Evolutionary conservation across 2,329 filamentous ascomycete genomes (phyloP).

Genomic region (Talaromyces pinophilus): DNA sequence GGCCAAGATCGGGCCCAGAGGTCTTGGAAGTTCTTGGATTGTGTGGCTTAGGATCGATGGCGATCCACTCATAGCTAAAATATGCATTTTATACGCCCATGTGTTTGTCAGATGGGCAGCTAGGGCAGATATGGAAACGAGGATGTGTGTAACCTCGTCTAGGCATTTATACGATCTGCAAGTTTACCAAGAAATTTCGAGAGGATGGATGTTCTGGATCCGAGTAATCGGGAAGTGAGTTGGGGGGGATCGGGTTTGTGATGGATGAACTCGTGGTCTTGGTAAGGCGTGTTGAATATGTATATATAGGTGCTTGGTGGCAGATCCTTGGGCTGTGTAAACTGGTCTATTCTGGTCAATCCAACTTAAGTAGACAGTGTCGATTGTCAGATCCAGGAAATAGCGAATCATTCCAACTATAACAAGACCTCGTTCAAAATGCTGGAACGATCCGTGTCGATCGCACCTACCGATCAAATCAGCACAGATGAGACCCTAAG

Average conservation of each 20-base stretch:
- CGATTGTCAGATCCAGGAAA: neutral
- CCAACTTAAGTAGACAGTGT: no score
- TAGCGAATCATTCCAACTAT: neutral
- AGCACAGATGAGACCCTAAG: slow-evolving; percentile 6
- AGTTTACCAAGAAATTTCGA: neutral
- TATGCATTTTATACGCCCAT: slow-evolving; percentile 2
- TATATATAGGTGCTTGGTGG: neutral
- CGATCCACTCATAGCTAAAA: neutral
- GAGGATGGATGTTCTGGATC: neutral
- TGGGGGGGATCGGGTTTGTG: neutral
- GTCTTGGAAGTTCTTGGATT: slow-evolving; percentile 8
- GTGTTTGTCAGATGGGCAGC: neutral
- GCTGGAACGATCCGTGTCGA: neutral
- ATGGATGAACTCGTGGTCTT: neutral
- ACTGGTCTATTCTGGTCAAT: neutral
- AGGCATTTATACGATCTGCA: neutral
- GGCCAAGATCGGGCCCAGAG: slow-evolving; percentile 3
- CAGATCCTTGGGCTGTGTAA: neutral
- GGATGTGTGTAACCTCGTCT: neutral
- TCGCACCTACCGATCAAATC: neutral
- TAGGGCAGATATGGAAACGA: neutral
- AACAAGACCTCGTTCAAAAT: neutral
- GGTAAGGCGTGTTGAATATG: neutral
- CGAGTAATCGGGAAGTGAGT: neutral
- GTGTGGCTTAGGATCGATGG: neutral